phyloP scores from a whole-genome alignment of 2,329 filamentous ascomycete genomes.

The Blastomyces parvus region DNA sequence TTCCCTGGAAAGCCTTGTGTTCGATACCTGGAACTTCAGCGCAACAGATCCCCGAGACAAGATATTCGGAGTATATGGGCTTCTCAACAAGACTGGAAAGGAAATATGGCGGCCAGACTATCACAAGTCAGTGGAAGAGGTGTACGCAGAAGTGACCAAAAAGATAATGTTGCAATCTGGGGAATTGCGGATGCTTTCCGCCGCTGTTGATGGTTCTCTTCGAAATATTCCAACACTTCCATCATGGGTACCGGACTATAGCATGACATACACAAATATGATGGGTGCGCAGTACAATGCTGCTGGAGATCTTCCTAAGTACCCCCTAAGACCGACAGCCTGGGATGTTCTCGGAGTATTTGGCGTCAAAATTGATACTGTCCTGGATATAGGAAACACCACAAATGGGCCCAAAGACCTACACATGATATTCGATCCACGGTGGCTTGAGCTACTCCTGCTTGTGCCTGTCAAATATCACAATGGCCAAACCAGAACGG shows the following conservation, averaged over 20 bases:
- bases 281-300: slow-evolving; percentile 8
- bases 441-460: slow-evolving; percentile 12
- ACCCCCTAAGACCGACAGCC: background rate
- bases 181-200: slow-evolving; percentile 11
- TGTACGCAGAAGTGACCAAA: slow-evolving; percentile 12
- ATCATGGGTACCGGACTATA: slow-evolving; percentile 14
- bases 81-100: slow-evolving; percentile 8
- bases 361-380: slow-evolving; percentile 12
- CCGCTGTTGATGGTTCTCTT: slow-evolving; percentile 10
- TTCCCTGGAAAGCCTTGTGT: slow-evolving; percentile 11
- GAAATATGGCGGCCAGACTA: slow-evolving; percentile 11
- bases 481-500: slow-evolving; percentile 10
- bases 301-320: slow-evolving; percentile 7
- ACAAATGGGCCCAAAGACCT: slow-evolving; percentile 5
- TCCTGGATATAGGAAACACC: slow-evolving; percentile 11
- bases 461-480: slow-evolving; percentile 11
- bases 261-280: slow-evolving; percentile 10
- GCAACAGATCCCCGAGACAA: slow-evolving; percentile 14
- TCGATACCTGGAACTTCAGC: slow-evolving; percentile 13
- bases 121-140: slow-evolving; percentile 11
- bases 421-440: slow-evolving; percentile 12
- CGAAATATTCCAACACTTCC: slow-evolving; percentile 11
- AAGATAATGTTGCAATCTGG: slow-evolving; percentile 10
- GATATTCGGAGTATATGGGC: slow-evolving; percentile 13
- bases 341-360: slow-evolving; percentile 10